Evolutionary conservation across 2,329 filamentous ascomycete genomes (phyloP).

Genomic region (Nannizziopsis barbatae): DNA sequence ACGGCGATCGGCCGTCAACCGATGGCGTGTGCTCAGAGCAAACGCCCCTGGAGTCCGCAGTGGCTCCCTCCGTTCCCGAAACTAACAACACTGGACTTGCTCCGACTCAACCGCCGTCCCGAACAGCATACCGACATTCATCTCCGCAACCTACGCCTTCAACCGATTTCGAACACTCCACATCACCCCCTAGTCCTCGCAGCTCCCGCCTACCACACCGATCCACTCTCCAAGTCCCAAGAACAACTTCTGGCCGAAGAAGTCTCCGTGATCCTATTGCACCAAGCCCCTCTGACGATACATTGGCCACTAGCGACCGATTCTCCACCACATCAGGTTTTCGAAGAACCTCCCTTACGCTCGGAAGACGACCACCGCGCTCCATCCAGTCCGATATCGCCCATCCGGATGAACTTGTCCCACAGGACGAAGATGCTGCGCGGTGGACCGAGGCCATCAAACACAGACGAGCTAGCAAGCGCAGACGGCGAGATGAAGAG

Average conservation of each 20-base stretch:
- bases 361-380: constrained; percentile 69
- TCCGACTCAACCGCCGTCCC: constrained; percentile 22
- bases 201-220: constrained; percentile 60
- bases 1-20: constrained; percentile 25
- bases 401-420: constrained; percentile 62
- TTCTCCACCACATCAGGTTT: constrained; percentile 61
- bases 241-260: constrained; percentile 48
- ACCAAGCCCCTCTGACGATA: constrained; percentile 42
- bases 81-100: constrained; percentile 25
- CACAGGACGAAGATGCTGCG: constrained; percentile 78
- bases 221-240: constrained; percentile 80
- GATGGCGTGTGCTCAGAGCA: constrained; percentile 25
- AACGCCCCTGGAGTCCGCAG: constrained; percentile 20
- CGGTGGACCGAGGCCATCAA: constrained; percentile 88
- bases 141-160: constrained; percentile 8
- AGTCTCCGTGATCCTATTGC: constrained; percentile 53
- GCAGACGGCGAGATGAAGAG: constrained; percentile 73
- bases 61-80: constrained; percentile 24
- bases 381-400: constrained; percentile 69
- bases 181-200: constrained; percentile 33
- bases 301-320: constrained; percentile 60
- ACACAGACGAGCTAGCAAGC: constrained; percentile 80
- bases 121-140: constrained; percentile 9
- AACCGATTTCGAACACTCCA: constrained; percentile 11
- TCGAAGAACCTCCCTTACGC: constrained; percentile 69